Evolutionary conservation across 1,284 basidiomycete species (phyloP).

Genomic region (Tylopilus orsonianus): DNA sequence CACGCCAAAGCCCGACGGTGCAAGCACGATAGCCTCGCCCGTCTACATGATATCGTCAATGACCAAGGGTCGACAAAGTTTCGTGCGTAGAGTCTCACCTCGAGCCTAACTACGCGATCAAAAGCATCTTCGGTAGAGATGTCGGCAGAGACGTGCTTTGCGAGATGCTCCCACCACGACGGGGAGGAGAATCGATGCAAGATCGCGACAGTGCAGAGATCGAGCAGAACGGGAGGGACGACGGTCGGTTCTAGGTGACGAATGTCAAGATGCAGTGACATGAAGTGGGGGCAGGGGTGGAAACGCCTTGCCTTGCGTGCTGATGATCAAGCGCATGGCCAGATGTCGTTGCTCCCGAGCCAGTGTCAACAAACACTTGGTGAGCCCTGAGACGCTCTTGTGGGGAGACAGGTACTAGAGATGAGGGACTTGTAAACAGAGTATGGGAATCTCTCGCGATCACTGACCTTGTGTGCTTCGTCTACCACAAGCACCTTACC

Average conservation of each 20-base stretch:
- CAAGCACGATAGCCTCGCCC: conserved; percentile 63
- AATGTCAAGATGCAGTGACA: background rate
- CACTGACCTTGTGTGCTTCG: conserved; percentile 68
- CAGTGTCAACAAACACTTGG: conserved; percentile 55
- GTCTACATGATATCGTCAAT: conserved; percentile 42
- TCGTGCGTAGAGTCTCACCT: conserved; percentile 40
- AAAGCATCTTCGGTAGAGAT: conserved; percentile 58
- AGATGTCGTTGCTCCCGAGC: conserved; percentile 71
- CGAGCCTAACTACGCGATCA: conserved; percentile 61
- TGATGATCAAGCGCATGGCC: conserved; percentile 70
- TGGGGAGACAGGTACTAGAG: conserved; percentile 57
- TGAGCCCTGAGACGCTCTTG: conserved; percentile 50
- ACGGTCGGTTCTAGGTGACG: conserved; percentile 63
- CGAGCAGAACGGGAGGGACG: conserved; percentile 64
- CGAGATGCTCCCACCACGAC: conserved; percentile 68
- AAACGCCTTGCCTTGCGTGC: conserved; percentile 58
- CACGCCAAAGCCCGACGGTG: conserved; percentile 56
- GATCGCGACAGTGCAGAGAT: conserved; percentile 63
- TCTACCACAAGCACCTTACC: conserved; percentile 74
- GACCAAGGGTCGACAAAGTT: conserved; percentile 2
- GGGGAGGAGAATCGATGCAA: conserved; percentile 74
- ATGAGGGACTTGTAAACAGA: background rate
- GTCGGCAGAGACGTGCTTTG: conserved; percentile 64
- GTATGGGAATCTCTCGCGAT: background rate
- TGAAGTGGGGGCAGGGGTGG: background rate